Conservation (phyloP, 164 flowering plant species). For the Stephania cephalantha region DNA sequence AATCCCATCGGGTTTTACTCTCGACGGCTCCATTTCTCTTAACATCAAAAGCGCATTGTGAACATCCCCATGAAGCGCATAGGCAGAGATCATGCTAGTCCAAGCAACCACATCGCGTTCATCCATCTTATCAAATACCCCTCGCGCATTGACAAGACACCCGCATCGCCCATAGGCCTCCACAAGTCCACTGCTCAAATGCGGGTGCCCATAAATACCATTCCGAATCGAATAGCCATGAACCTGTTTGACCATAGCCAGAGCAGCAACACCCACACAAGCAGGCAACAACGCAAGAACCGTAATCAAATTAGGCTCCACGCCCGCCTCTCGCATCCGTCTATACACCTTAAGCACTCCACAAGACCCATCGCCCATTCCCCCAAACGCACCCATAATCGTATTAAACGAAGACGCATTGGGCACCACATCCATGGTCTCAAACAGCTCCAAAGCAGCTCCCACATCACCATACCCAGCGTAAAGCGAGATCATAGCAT, state of each 20-base stretch:
- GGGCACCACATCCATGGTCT: slow-evolving; percentile 45
- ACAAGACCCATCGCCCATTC: slow-evolving; percentile 31
- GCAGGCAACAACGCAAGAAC: slow-evolving; percentile 49
- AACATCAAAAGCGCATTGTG: slow-evolving; percentile 36
- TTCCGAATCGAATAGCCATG: slow-evolving; percentile 51
- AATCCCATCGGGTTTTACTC: slow-evolving; percentile 53
- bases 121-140: slow-evolving; percentile 33
- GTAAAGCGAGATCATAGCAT: slow-evolving; percentile 51
- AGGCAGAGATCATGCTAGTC: slow-evolving; percentile 64
- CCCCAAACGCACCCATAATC: slow-evolving; percentile 42
- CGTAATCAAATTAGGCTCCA: slow-evolving; percentile 52
- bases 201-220: slow-evolving; percentile 29
- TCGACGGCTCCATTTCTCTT: slow-evolving; percentile 41
- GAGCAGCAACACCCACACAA: slow-evolving; percentile 35
- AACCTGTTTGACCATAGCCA: slow-evolving; percentile 43
- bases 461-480: slow-evolving; percentile 17
- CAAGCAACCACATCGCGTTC: slow-evolving; percentile 67
- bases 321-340: slow-evolving; percentile 30
- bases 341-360: slow-evolving; percentile 43
- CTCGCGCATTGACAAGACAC: slow-evolving; percentile 29
- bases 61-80: slow-evolving; percentile 64
- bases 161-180: slow-evolving; percentile 75
- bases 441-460: slow-evolving; percentile 40
- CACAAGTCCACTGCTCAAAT: slow-evolving; percentile 52
- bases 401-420: slow-evolving; percentile 47